phyloP scores from a whole-genome alignment of 805 yeast genomes.

The Yarrowia divulgata region DNA sequence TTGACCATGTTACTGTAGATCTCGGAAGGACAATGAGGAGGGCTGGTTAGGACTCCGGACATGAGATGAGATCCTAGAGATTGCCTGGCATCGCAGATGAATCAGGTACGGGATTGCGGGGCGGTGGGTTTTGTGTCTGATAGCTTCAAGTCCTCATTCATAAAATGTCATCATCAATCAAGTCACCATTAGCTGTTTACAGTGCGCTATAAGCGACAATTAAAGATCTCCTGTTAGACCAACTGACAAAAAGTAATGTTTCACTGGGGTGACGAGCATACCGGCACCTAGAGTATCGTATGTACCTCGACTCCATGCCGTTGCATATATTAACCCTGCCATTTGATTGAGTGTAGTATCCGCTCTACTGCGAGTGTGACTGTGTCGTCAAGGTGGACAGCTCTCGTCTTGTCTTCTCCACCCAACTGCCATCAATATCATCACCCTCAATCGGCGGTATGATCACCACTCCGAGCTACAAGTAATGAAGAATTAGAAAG shows the following conservation, averaged over 20 bases:
- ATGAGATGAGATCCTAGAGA: constrained; percentile 6
- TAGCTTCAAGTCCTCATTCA: too few relatives aligned
- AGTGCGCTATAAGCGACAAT: neutral
- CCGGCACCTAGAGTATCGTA: too few relatives aligned
- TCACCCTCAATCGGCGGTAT: too few relatives aligned
- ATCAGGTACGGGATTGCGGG: neutral
- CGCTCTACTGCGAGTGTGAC: too few relatives aligned
- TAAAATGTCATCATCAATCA: too few relatives aligned
- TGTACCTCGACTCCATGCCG: neutral
- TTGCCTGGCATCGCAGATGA: neutral
- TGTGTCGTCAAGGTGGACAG: too few relatives aligned
- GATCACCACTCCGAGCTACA: constrained; percentile 28
- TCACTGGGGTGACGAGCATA: neutral
- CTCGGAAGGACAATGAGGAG: neutral
- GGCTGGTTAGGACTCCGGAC: constrained; percentile 25
- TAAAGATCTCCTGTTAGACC: neutral
- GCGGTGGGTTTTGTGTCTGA: neutral
- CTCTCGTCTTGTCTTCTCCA: too few relatives aligned
- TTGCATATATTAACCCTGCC: neutral
- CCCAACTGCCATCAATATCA: too few relatives aligned
- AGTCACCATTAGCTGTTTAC: neutral
- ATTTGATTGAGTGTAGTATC: too few relatives aligned
- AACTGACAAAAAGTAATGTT: neutral
- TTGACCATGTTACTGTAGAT: constrained; percentile 8
- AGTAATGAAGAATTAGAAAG: neutral